A percentile compares a stretch with the other conserved stretches of the same genome.
These are phyloP conservation scores for Paramecium caudatum DNA, from an alignment of 73 alveolate genomes.

Conservation along the genomic window DNA sequence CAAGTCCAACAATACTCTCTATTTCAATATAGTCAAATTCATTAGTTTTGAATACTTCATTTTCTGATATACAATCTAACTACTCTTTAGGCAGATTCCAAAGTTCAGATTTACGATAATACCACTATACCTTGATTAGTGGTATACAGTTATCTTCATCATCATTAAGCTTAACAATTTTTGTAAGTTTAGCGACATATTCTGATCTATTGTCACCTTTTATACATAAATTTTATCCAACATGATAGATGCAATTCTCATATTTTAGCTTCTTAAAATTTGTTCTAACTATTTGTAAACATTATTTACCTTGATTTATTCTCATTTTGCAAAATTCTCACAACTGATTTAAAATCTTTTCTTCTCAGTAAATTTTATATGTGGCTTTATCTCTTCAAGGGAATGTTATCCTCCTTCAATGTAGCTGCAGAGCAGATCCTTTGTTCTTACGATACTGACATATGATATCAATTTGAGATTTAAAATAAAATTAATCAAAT, in stretches of 20 bases:
- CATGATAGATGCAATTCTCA: slow-evolving; percentile 19
- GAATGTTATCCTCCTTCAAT: slow-evolving; percentile 1
- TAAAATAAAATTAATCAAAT: slow-evolving; percentile 43
- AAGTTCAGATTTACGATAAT: slow-evolving; percentile 50
- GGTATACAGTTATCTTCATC: slow-evolving; percentile 66
- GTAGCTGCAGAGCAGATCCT: slow-evolving; percentile 23
- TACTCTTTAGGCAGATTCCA: slow-evolving; percentile 47
- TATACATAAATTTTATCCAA: slow-evolving; percentile 53
- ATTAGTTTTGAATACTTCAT: slow-evolving; percentile 64
- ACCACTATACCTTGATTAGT: slow-evolving; percentile 51
- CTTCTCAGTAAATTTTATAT: slow-evolving; percentile 34
- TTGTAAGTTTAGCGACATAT: slow-evolving; percentile 64
- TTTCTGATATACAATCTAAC: slow-evolving; percentile 62
- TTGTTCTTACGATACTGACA: slow-evolving; percentile 49
- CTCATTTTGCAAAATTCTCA: slow-evolving; percentile 41
- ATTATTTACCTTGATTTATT: slow-evolving; percentile 9
- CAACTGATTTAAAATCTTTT: slow-evolving; percentile 44
- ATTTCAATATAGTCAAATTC: slow-evolving; percentile 54
- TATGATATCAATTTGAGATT: slow-evolving; percentile 43
- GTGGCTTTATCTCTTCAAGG: slow-evolving; percentile 26
- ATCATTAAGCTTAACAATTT: slow-evolving; percentile 46
- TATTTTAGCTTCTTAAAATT: slow-evolving; percentile 26
- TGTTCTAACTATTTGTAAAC: slow-evolving; percentile 16
- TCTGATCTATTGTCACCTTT: slow-evolving; percentile 34
- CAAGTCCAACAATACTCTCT: slow-evolving; percentile 60